These are phyloP conservation scores for Metroxylon sagu DNA, from an alignment of 176 grass and related monocot genomes.

Conservation along the genomic window DNA sequence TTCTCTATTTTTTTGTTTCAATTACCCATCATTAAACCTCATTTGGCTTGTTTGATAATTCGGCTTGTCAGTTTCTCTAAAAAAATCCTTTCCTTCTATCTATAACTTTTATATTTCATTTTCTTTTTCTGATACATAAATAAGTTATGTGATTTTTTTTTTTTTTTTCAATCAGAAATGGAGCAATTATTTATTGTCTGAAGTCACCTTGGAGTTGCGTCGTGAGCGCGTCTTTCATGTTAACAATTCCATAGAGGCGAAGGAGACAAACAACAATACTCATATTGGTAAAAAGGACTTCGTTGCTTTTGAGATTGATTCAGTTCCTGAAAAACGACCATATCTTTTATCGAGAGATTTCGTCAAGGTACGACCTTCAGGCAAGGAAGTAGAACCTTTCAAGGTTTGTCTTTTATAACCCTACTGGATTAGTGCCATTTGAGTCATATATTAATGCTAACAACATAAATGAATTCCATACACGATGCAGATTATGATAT, in stretches of 20 bases:
- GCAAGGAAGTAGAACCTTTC: not conserved
- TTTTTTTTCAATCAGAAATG: conserved; percentile 28
- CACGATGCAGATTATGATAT: too few species aligned
- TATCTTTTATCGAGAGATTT: conserved; percentile 36
- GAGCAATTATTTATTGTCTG: conserved; percentile 14
- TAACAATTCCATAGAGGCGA: not conserved
- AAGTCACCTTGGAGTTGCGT: conserved; percentile 9
- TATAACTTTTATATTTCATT: too few species aligned
- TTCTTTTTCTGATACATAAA: not conserved
- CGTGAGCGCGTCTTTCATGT: not conserved
- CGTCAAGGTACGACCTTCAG: conserved; percentile 10
- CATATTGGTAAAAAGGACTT: not conserved
- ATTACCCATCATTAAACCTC: too few species aligned
- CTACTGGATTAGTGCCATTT: not conserved
- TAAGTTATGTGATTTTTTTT: not conserved
- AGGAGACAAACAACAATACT: conserved; percentile 1
- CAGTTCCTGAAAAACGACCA: conserved; percentile 18
- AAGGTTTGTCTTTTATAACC: conserved; percentile 6
- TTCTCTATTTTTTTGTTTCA: too few species aligned
- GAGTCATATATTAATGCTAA: too few species aligned
- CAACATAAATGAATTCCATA: too few species aligned
- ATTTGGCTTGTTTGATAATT: too few species aligned
- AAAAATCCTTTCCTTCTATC: too few species aligned
- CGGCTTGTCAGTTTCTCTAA: too few species aligned
- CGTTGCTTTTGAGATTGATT: conserved; percentile 24